Base-by-base conservation (phyloP, 1,284 basidiomycete genomes). In the Naganishia albida region DNA sequence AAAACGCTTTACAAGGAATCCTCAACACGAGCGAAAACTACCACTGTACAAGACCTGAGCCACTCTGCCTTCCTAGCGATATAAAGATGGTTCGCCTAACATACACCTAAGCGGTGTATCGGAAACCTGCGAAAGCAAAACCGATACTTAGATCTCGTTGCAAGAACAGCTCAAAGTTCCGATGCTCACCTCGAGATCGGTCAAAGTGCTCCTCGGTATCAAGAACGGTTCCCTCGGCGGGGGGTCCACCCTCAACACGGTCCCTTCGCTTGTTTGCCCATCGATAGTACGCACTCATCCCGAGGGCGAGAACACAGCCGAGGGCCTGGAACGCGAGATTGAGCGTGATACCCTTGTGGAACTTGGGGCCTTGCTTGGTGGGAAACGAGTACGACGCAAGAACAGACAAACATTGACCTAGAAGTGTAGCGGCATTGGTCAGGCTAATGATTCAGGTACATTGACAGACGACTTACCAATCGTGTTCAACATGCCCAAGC, bases 401-500 rank as follows among this genome's bases (percentile, higher is more conserved):
- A 63, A 82, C 72, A 2, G 75, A 74, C 15, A 82, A 72, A 66
- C 79, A 81, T 68, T 82, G 81, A 16, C 79, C 65, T 63, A 30
- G 23, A 15, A 20, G 18, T 15, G 7, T 13, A 38, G 23, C n/a
- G n/a, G n/a, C 28, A 2, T 4, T 8, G 39, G 18, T n/a, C n/a
- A n/a, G n/a, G n/a, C n/a, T n/a, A n/a, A n/a, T n/a, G n/a, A n/a
- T n/a, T n/a, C n/a, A n/a, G n/a, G n/a, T n/a, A n/a, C n/a, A n/a
- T n/a, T n/a, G n/a, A 30, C n/a, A 18, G n/a, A 3, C 12, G 13
- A 38, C 65, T 42, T 28, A 63, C 65, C 80, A 65, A 81, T 63
- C 0, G 77, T 70, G 74, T 82, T 82, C 55, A 82, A 76, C 78
- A 79, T 79, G 46, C 80, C 81, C 62, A 82, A 74, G 8, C 72